Conservation (phyloP, 1,284 basidiomycete species). For the Flammula alnicola region DNA sequence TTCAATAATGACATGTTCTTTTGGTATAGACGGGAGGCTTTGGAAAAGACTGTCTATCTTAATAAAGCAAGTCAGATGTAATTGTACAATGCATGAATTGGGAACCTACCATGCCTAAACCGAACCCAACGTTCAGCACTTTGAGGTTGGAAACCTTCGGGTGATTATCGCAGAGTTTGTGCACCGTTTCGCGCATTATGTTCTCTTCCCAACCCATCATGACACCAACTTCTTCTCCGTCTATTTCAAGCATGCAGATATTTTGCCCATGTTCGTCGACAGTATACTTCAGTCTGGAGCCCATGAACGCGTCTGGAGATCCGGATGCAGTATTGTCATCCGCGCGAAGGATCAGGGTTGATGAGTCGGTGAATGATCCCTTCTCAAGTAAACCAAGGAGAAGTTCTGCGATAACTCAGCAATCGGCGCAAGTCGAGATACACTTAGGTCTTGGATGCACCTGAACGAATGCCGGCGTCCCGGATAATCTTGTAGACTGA, state of each 20-base stretch:
- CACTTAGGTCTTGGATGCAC: constrained; percentile 42
- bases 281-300: constrained; percentile 73
- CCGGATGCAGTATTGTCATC: constrained; percentile 72
- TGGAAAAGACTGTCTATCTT: constrained; percentile 89
- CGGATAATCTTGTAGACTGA: constrained; percentile 78
- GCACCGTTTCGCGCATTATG: constrained; percentile 80
- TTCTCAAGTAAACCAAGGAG: constrained; percentile 60
- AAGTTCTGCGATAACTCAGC: constrained; percentile 53
- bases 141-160: constrained; percentile 58
- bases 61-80: constrained; percentile 17
- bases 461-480: constrained; percentile 87
- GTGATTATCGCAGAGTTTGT: constrained; percentile 60
- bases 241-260: constrained; percentile 76
- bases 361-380: constrained; percentile 37
- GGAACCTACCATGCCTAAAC: constrained; percentile 85
- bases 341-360: constrained; percentile 56
- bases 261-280: constrained; percentile 80
- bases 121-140: constrained; percentile 93
- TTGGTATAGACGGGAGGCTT: constrained; percentile 59
- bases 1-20: constrained; percentile 91
- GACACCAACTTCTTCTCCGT: constrained; percentile 79
- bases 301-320: constrained; percentile 79
- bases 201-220: constrained; percentile 97
- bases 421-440: constrained; percentile 16
- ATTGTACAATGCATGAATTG: constrained; percentile 13